These are phyloP conservation scores for Clarkia xantiana DNA, from an alignment of 345 rosid genomes.

Conservation along the genomic window DNA sequence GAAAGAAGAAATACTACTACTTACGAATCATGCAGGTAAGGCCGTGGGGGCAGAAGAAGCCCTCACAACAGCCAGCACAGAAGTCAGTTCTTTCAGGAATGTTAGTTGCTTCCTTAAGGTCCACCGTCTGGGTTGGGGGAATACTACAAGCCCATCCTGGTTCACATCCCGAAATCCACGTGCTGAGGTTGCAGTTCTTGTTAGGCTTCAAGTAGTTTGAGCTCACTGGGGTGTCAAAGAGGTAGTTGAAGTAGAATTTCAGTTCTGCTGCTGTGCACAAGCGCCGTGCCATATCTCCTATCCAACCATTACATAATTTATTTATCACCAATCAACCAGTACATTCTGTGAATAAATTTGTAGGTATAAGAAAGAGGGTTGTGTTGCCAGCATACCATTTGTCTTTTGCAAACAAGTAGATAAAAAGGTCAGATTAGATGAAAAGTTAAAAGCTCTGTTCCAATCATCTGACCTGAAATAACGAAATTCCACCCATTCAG, in stretches of 20 bases:
- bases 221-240: conserved; percentile 23
- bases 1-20: conserved; percentile 7
- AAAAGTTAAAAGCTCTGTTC: conserved; percentile 67
- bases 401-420: conserved; percentile 45
- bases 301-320: conserved; percentile 9
- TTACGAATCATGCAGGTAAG: conserved; percentile 96
- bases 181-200: conserved; percentile 63
- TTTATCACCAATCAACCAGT: too few relatives aligned
- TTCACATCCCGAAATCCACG: conserved; percentile 88
- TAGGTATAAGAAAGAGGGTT: too few relatives aligned
- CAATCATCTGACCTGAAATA: conserved; percentile 76
- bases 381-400: conserved; percentile 25
- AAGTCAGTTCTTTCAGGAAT: conserved; percentile 47
- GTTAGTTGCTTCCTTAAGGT: conserved; percentile 31
- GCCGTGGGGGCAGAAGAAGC: conserved; percentile 85
- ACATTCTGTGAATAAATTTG: too few relatives aligned
- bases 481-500: conserved; percentile 1
- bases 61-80: conserved; percentile 81
- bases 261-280: conserved; percentile 75
- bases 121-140: conserved; percentile 25
- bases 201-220: conserved; percentile 40
- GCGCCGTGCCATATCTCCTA: conserved; percentile 38
- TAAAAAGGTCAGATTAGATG: conserved; percentile 64
- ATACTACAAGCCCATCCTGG: conserved; percentile 92
- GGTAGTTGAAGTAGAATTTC: conserved; percentile 48